Evolutionary conservation across 2,329 filamentous ascomycete genomes (phyloP), one percentile per base, ranked within the genome.

Genomic region (Microdochium nivale): DNA sequence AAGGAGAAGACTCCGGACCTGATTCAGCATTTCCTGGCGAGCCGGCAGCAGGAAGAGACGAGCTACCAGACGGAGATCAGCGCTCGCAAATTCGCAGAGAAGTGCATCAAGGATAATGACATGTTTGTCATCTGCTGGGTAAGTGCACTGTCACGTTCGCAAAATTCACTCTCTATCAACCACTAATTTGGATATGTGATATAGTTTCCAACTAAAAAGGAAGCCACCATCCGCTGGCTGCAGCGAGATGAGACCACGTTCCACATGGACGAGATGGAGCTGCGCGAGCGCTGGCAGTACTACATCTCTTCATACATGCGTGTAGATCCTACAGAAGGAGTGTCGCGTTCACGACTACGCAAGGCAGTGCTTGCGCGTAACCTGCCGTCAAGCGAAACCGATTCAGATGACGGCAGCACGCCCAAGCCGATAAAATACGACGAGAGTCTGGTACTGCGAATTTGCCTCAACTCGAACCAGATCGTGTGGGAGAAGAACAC

Each of bases 1-100:
- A 96, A 96, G 71, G 94, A 99, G 65, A 95, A 94, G 77, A 96
- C 89, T 35, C 83, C 87, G 4, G 91, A 97, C 54, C 87, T 99
- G 54, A 86, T 95, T 59, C 84, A 89, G 55, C 81, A 95, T 49
- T 99, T 95, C 71, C 83, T 90, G 64, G 80, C 81, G 58, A 90
- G 90, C 65, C 85, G 92, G 3, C 81, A 87, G 50, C 86, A 84
- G 64, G 87, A 92, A 19, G 87, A 90, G 63, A 95, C 90, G 0
- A 96, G 90, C 49, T 92, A 90, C 60, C 86, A 94, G 67, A 85
- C 86, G 27, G 92, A 97, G 72, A 89, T 95, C 54, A 88, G 87
- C 62, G 90, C 92, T 54, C 84, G 92, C 55, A 95, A 95, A 69
- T 89, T 90, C 65, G 90, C 94, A 1, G 90, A 96, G 70, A 94